Conservation (phyloP, 2,329 filamentous ascomycete genomes). For the Magnaporthiopsis rhizophila region DNA sequence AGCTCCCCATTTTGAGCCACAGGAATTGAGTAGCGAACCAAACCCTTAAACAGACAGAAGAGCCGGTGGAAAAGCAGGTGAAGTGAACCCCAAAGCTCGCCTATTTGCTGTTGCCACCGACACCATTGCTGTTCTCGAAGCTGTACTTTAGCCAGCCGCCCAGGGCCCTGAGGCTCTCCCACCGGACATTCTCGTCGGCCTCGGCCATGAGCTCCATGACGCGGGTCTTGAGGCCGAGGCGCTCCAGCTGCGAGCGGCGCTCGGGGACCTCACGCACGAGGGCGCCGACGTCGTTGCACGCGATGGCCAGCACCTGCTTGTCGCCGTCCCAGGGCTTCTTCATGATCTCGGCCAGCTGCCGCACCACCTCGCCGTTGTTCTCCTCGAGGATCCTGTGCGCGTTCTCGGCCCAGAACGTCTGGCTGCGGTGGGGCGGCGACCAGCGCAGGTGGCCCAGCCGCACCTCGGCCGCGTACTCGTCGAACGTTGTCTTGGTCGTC, state of each 20-base stretch:
- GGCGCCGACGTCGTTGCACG: conserved; percentile 84
- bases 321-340: conserved; percentile 66
- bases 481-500: conserved; percentile 68
- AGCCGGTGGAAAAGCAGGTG: neutral
- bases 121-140: conserved; percentile 34
- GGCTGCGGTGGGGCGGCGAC: conserved; percentile 84
- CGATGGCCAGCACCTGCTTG: conserved; percentile 83
- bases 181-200: conserved; percentile 78
- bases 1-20: neutral
- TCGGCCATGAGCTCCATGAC: conserved; percentile 94
- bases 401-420: conserved; percentile 87
- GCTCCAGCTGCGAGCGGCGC: conserved; percentile 71
- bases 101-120: conserved; percentile 13
- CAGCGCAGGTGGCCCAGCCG: conserved; percentile 81
- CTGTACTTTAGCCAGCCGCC: conserved; percentile 58
- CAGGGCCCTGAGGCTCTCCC: conserved; percentile 84
- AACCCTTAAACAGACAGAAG: neutral
- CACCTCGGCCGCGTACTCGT: conserved; percentile 84
- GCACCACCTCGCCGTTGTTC: conserved; percentile 69
- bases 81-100: neutral
- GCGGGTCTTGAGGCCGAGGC: conserved; percentile 72
- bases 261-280: conserved; percentile 86
- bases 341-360: conserved; percentile 79
- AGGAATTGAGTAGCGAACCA: neutral
- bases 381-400: conserved; percentile 79